phyloP scores from a whole-genome alignment of 2,329 filamentous ascomycete genomes.

The Escovopsis sp. region DNA sequence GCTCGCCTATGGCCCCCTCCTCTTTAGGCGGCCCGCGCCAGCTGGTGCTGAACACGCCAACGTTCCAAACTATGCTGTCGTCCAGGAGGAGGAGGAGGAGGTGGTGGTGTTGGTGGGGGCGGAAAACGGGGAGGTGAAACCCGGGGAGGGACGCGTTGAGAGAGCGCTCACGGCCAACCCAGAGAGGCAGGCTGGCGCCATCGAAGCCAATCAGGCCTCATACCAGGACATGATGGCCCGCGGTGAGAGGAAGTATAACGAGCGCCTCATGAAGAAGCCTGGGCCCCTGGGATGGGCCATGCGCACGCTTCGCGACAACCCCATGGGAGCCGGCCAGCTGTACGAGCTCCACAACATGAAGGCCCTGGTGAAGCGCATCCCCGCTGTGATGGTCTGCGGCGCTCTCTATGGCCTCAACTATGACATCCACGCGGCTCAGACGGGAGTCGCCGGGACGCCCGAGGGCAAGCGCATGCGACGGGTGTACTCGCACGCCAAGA shows the following conservation, averaged over 20 bases:
- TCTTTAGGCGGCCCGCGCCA: constrained; percentile 44
- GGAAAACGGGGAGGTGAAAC: constrained; percentile 6
- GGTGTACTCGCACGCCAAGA: constrained; percentile 48
- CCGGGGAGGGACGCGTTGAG: no score
- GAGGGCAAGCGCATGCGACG: constrained; percentile 21
- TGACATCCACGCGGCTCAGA: constrained; percentile 48
- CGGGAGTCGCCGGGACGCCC: constrained; percentile 9
- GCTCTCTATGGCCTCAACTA: constrained; percentile 64
- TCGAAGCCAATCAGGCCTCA: constrained; percentile 33
- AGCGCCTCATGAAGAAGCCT: constrained; percentile 43
- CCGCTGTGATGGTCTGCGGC: constrained; percentile 49
- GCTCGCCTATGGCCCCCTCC: constrained; percentile 46
- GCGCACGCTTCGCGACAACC: constrained; percentile 61
- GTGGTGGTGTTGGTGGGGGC: no score
- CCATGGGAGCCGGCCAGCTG: constrained; percentile 54
- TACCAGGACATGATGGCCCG: constrained; percentile 50
- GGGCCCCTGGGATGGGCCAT: constrained; percentile 74
- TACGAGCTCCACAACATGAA: constrained; percentile 62
- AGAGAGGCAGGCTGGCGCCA: constrained; percentile 28
- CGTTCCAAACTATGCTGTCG: constrained; percentile 64
- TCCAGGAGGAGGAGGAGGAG: constrained; percentile 45
- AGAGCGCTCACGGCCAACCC: neutral
- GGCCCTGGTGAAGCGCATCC: constrained; percentile 48
- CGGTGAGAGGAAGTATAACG: constrained; percentile 43
- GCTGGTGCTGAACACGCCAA: constrained; percentile 36